These are phyloP conservation scores for Liquidambar formosana DNA, from an alignment of 164 flowering plant species.

Conservation along the genomic window DNA sequence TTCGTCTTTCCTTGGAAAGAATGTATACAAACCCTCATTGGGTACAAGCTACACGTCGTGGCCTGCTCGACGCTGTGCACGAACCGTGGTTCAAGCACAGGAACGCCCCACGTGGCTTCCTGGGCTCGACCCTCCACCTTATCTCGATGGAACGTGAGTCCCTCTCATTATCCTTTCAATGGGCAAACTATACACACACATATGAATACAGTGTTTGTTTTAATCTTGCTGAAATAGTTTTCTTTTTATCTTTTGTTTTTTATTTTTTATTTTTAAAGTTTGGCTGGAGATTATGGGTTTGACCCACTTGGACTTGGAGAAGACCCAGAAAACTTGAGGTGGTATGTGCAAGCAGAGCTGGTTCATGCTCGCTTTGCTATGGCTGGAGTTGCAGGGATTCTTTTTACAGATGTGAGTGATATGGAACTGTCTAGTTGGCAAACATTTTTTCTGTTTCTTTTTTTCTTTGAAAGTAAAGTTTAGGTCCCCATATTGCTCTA, in stretches of 20 bases:
- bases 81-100: conserved; percentile 48
- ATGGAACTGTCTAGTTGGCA: neutral
- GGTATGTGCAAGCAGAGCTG: conserved; percentile 96
- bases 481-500: too few relatives aligned
- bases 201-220: neutral
- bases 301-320: conserved; percentile 98
- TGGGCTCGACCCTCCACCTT: conserved; percentile 84
- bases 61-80: conserved; percentile 7
- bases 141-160: conserved; percentile 85
- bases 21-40: conserved; percentile 10
- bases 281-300: conserved; percentile 90
- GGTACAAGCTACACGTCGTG: conserved; percentile 10
- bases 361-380: conserved; percentile 94
- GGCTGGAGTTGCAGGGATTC: conserved; percentile 96
- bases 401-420: conserved; percentile 76
- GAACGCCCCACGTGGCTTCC: conserved; percentile 91
- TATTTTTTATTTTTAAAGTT: conserved; percentile 32
- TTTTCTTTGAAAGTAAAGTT: neutral
- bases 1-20: conserved; percentile 16
- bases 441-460: neutral
- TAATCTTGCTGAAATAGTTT: neutral
- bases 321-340: conserved; percentile 79
- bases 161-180: neutral
- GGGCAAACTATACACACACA: too few relatives aligned
- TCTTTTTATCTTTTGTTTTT: neutral